Conservation (phyloP, 768 basidiomycete species). For the Termitomyces sp. region DNA sequence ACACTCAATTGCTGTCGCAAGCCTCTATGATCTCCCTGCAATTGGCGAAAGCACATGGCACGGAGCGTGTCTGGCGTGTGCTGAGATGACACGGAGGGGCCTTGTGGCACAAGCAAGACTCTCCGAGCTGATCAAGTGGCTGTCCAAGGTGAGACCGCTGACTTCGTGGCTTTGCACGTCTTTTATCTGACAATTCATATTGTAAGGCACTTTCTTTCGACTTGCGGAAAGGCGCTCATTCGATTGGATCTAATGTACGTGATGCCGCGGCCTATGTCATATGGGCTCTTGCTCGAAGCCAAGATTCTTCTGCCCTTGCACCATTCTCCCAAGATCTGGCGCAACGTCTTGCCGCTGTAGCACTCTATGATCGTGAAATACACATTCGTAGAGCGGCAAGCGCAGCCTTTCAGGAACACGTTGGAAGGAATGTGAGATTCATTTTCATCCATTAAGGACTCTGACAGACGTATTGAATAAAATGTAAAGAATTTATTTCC, state of each 20-base stretch:
- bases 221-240: conserved; percentile 85
- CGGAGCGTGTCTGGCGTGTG: conserved; percentile 87
- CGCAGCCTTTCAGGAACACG: conserved; percentile 96
- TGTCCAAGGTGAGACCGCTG: conserved; percentile 58
- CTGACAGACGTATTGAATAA: background rate
- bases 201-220: conserved; percentile 86
- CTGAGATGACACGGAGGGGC: conserved; percentile 85
- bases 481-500: conserved; percentile 74
- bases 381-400: conserved; percentile 94
- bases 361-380: conserved; percentile 90
- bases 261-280: conserved; percentile 93
- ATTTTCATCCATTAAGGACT: background rate
- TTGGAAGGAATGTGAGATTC: conserved; percentile 78
- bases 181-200: background rate
- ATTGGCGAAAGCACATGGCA: conserved; percentile 91
- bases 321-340: conserved; percentile 66
- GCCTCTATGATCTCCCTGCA: conserved; percentile 65
- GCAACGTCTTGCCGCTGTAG: conserved; percentile 64
- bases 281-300: conserved; percentile 88
- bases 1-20: conserved; percentile 60
- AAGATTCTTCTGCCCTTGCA: conserved; percentile 49
- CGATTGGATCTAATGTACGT: conserved; percentile 89
- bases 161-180: background rate
- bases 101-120: conserved; percentile 57
- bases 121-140: conserved; percentile 66